These are phyloP conservation scores for Berkeleyomyces rouxiae DNA, from an alignment of 2,329 filamentous ascomycete species.

Conservation along the genomic window DNA sequence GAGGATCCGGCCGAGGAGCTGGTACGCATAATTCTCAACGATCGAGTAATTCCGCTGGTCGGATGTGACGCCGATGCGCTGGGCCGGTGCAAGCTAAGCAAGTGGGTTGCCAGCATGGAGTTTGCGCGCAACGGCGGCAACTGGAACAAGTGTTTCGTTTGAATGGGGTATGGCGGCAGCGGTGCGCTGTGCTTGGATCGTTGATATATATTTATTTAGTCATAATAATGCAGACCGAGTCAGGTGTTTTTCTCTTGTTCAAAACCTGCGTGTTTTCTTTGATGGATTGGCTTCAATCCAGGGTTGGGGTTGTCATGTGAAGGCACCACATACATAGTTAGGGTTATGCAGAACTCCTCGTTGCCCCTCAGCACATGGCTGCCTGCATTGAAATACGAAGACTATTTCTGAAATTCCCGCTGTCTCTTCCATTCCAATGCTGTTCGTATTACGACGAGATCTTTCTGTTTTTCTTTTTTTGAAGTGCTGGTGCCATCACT, in stretches of 20 bases:
- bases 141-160: slow-evolving; percentile 50
- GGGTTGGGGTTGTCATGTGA: neutral
- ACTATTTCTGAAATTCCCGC: neutral
- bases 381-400: neutral
- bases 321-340: neutral
- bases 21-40: slow-evolving; percentile 69
- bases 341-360: neutral
- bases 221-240: no score
- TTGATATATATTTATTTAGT: neutral
- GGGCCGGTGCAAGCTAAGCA: slow-evolving; percentile 52
- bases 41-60: slow-evolving; percentile 56
- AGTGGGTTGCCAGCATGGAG: slow-evolving; percentile 56
- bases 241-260: no score
- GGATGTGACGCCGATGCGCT: slow-evolving; percentile 53
- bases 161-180: slow-evolving; percentile 1
- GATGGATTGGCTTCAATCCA: neutral
- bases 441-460: neutral
- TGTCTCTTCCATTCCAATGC: neutral
- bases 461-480: no score
- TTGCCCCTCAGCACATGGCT: neutral
- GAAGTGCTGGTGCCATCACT: no score
- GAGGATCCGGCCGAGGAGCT: slow-evolving; percentile 41
- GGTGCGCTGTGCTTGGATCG: neutral
- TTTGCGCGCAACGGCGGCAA: slow-evolving; percentile 57
- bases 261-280: neutral